Evolutionary conservation across 129 eudicot species (phyloP), one percentile per base, ranked within the genome.

Genomic region (Rutidosis leptorrhynchoides): DNA sequence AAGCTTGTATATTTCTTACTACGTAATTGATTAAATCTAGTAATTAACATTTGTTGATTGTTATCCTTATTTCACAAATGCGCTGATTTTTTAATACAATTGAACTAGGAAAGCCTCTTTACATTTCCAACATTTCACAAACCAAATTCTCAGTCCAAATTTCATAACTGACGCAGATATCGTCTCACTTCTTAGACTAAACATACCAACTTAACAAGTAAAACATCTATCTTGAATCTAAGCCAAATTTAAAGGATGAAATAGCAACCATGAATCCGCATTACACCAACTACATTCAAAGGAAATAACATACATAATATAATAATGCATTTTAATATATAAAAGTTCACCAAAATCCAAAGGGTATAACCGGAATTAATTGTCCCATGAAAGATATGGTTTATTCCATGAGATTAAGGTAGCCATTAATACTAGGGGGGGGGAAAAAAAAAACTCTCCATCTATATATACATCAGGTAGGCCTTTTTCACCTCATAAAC

Each of bases 381-480:
- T 51, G 71, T 66, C 69, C 79, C 77, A 69, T 54, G 54, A 65
- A 58, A 72, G 35, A 74, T 60, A 63, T 52, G 46, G 63, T 35
- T 70, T 45, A 53, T 68, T 63, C 46, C 81, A 66, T 66, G 74
- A 57, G 72, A 62, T 80, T 69, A 72, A 74, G 64, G 71, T 58
- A 72, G 82, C 80, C 84, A 78, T 85, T 62, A 74, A 69, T 80
- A 76, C 67, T 30, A 79, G 62, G 82, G 76, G 79, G 62, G 82
- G 76, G 79, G 69, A 73, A 71, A 74, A 69, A 74, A 65, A 72
- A 79, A 73, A 57, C 83, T 78, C 77, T 78, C 67, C 73, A 62
- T 63, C 77, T 73, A 73, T 83, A 83, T 88, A 77, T 88, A 90
- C 95, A 90, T 78, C 79, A 70, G 82, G 68, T 77, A 83, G 81